Evolutionary conservation across 371 early-diverging fungal species (phyloP), one percentile per base, ranked within the genome.

Genomic region (Encephalitozoon hellem): DNA sequence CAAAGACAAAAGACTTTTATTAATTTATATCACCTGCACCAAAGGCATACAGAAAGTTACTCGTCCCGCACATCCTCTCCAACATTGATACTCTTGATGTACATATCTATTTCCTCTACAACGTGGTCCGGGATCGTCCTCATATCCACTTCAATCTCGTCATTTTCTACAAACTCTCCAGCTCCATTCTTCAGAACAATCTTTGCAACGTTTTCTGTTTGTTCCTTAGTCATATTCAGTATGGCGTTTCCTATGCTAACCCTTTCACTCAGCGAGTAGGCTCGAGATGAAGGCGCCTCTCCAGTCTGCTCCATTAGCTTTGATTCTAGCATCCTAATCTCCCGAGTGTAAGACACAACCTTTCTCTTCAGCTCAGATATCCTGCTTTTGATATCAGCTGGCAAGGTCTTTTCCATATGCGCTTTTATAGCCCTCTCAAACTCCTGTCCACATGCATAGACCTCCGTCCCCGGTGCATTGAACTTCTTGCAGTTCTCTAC

Each of bases 401-500:
- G 72, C 47, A 69, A 53, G 12, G 72, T 38, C 18, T 77, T 70
- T 8, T 41, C 18, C 30, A 82, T 54, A 25, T 76, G 55, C 9
- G 43, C 53, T 53, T 77, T 74, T 28, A 81, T 43, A 11, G 69
- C 39, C 23, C 77, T 72, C 12, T 77, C 59, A 54, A 85, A 45
- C 70, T 82, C 82, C 4, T 51, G 55, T 9, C 82, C 84, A 47
- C 82, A 84, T 1, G 55, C 66, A 83, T 94, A 90, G 0, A 97
- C 92, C 1, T 92, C 93, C 21, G 91, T 87, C 0, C 88, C 90
- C 3, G 89, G 87, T 2, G 90, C 90, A 77, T 99, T 99, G 85
- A 93, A 99, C 0, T 84, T 84, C 74, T 89, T 91, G 84, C 97
- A 96, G 84, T 98, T 98, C 51, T 87, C 84, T 78, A 96, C 88